These are phyloP conservation scores for Candida morakotiae DNA, from an alignment of 805 yeast genomes.

Conservation along the genomic window DNA sequence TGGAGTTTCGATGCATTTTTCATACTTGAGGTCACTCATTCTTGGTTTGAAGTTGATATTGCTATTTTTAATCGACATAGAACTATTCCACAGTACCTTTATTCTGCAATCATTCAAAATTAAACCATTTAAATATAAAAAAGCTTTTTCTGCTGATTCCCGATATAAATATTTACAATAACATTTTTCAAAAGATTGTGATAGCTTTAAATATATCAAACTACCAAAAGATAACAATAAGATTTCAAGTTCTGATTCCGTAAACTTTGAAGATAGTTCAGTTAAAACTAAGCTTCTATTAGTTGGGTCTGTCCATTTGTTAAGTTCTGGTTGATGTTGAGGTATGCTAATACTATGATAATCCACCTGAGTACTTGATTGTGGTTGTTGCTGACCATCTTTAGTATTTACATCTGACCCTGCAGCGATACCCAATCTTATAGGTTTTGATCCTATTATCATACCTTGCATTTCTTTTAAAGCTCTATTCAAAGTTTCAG, in stretches of 20 bases:
- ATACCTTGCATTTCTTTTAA: constrained; percentile 79
- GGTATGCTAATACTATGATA: constrained; percentile 16
- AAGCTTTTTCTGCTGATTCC: constrained; percentile 34
- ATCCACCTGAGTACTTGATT: constrained; percentile 12
- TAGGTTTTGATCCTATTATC: constrained; percentile 66
- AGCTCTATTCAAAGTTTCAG: constrained; percentile 67
- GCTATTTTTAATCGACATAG: constrained; percentile 5
- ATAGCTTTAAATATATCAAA: constrained; percentile 21
- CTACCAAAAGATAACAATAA: constrained; percentile 66
- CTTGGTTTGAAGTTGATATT: constrained; percentile 3
- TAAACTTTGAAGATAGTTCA: constrained; percentile 56
- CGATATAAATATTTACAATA: constrained; percentile 25
- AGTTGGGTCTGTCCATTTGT: constrained; percentile 72
- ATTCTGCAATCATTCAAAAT: constrained; percentile 25
- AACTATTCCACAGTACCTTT: constrained; percentile 28
- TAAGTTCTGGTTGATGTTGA: constrained; percentile 52
- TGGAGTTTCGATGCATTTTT: constrained; percentile 16
- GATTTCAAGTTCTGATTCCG: constrained; percentile 57
- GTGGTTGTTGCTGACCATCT: constrained; percentile 13
- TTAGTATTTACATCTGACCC: constrained; percentile 7
- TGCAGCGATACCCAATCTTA: constrained; percentile 58
- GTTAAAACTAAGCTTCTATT: constrained; percentile 74
- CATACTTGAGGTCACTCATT: constrained; percentile 5
- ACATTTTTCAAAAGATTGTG: constrained; percentile 19
- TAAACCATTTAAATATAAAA: constrained; percentile 28